Base-by-base conservation (phyloP, 2,329 filamentous ascomycete genomes). In the Arachnomyces sp. region DNA sequence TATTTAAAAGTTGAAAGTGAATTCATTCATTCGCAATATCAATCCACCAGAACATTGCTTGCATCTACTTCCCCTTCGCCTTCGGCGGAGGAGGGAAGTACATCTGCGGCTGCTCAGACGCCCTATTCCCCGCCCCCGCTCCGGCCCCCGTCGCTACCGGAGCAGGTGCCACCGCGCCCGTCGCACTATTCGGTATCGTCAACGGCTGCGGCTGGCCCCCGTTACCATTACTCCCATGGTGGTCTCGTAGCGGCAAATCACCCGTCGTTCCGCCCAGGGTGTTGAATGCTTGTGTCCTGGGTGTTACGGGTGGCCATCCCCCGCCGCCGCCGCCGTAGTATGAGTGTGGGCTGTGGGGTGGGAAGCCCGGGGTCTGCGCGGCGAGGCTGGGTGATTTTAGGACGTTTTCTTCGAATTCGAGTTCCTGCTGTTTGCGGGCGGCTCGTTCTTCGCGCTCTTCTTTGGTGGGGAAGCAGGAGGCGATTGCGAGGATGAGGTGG, bases 401-500 rank as follows among this genome's bases (percentile, higher is more conserved):
- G 28, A 64, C 56, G 18, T 48, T 54, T 20, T 62, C 57, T 39
- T 47, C 50, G 42, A 50, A 43, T 50, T 52, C 40, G 47, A 43
- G 30, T 38, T 57, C 47, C 9, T 20, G 38, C 25, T 46, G 40
- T 30, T 38, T 46, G 20, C 20, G 20, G 5, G 5, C 20, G 5
- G 20, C 20, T 9, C 20, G 20, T 9, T 25, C 20, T 29, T 55
- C 54, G 8, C 53, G 57, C 43, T 65, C 63, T 42, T 61, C 59
- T 34, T 60, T 53, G 3, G 63, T 66, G 13, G 61, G 56, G 49
- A 71, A 63, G 47, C 68, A 65, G 31, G 68, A 73, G 49, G 66
- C 68, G 33, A 71, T 40, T 32, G 67, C 64, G 34, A 77, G 49
- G 44, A 66, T 47, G 46, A 75, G 45, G 48, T 75, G 69, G 36